Base-by-base conservation (phyloP, 164 flowering plant genomes). In the Stephania cephalantha region DNA sequence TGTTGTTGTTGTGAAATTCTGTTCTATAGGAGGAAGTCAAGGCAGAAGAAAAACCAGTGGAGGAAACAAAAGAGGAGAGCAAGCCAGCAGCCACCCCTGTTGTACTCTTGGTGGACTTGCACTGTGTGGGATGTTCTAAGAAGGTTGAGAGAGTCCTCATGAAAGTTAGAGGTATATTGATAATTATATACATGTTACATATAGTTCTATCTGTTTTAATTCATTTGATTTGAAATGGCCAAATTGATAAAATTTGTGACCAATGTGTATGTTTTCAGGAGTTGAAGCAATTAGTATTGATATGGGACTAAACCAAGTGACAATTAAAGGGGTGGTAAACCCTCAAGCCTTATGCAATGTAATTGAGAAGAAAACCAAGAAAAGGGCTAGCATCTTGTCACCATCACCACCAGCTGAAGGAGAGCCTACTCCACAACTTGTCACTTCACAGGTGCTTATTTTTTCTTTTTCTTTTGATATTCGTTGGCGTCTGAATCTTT, bases 121-220 rank as follows among this genome's bases (percentile, higher is more conserved):
- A 95, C 83, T 95, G 99, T 79, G 86, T 88, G 7, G 97, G 99
- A 10, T 95, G 99, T 79, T 93, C 97, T 15, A 95, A 88, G 88
- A 93, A 88, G 84, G 88, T 95, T 65, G 90, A 91, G 81, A 88
- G 85, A 78, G 86, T 88, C 78, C 85, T 91, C 75, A 74, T 85
- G 83, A 89, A 85, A 75, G 82, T 83, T 50, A 89, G 88, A 90
- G 98, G 97, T 94, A 1, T 68, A 22, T 73, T 70, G 48, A 35
- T 71, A 35, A 35, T 35, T 35, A 35, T 35, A 35, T 35, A 35
- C 42, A 35, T 35, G 42, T 35, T 35, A 35, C 42, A 35, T 35
- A 35, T 50, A 10, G 55, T 15, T 50, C 55, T 50, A 3, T 50
- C 12, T 50, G 12, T 50, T 3, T 50, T 9, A 2, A 3, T 50